Percentiles rank a stretch among this genome's conserved stretches.
Evolutionary conservation across 352 stramenopile genomes (phyloP).

Genomic region (Globisporangium alternatum): DNA sequence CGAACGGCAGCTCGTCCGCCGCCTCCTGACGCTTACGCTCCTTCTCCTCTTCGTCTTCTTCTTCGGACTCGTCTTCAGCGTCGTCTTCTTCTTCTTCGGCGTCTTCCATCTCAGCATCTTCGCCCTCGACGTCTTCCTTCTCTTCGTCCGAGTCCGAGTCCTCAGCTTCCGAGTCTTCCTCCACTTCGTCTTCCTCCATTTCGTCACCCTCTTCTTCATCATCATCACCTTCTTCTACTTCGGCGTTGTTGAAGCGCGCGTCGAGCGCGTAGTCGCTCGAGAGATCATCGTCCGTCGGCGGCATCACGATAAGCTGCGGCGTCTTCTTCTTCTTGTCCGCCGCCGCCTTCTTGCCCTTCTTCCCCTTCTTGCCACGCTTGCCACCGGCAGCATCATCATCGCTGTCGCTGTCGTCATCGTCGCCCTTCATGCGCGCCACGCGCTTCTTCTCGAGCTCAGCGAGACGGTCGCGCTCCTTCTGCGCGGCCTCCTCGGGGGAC

Average conservation of each 20-base stretch:
- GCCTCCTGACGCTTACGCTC: slow-evolving; percentile 44
- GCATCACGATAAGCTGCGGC: slow-evolving; percentile 70
- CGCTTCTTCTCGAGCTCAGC: slow-evolving; percentile 91
- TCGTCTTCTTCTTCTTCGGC: slow-evolving; percentile 60
- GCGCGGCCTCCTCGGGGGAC: slow-evolving; percentile 92
- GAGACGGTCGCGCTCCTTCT: slow-evolving; percentile 90
- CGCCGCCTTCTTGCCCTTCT: slow-evolving; percentile 22
- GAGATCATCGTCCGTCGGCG: slow-evolving; percentile 88
- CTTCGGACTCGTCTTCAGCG: slow-evolving; percentile 85
- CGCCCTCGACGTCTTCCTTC: slow-evolving; percentile 49
- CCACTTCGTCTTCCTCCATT: slow-evolving; percentile 35
- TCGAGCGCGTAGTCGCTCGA: slow-evolving; percentile 83
- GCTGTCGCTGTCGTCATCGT: slow-evolving; percentile 70
- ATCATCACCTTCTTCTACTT: slow-evolving; percentile 43
- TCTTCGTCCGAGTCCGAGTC: slow-evolving; percentile 66
- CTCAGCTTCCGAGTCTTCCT: slow-evolving; percentile 52
- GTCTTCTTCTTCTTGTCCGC: slow-evolving; percentile 20
- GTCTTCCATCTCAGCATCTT: slow-evolving; percentile 55
- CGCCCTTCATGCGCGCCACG: slow-evolving; percentile 94
- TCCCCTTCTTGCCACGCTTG: slow-evolving; percentile 52
- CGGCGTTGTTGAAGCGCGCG: slow-evolving; percentile 39
- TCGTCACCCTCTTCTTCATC: slow-evolving; percentile 26
- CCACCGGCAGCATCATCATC: slow-evolving; percentile 39
- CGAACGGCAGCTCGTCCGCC: slow-evolving; percentile 90
- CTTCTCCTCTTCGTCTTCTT: slow-evolving; percentile 48